Evolutionary conservation across 2,329 filamentous ascomycete species (phyloP).

Genomic region (Epichloe sibirici): DNA sequence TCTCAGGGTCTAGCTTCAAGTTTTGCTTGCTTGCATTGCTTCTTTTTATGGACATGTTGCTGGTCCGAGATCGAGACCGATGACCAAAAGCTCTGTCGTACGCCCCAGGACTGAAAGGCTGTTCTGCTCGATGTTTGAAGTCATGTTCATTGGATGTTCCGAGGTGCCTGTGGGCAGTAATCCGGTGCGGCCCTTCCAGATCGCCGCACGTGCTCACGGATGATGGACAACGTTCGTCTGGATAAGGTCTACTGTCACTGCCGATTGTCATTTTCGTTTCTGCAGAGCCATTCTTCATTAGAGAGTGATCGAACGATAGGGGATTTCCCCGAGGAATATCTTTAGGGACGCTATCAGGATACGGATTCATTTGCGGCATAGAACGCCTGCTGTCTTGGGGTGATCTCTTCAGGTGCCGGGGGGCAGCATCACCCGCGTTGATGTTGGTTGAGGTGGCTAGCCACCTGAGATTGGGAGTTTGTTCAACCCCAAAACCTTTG

Average conservation of each 20-base stretch:
- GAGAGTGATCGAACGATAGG: background rate
- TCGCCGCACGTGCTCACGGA: constrained; percentile 19
- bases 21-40: constrained; percentile 9
- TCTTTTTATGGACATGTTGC: constrained; percentile 22
- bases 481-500: background rate
- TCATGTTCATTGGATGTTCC: constrained; percentile 1
- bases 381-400: background rate
- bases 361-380: background rate
- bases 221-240: constrained; percentile 4
- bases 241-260: background rate
- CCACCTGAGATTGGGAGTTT: background rate
- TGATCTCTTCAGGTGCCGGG: background rate
- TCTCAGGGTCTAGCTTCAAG: constrained; percentile 9
- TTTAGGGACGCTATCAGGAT: background rate
- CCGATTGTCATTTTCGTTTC: background rate
- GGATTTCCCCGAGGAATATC: background rate
- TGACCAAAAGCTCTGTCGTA: background rate
- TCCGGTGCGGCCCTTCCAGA: constrained; percentile 16
- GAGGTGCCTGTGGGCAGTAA: constrained; percentile 9
- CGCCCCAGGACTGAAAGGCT: background rate
- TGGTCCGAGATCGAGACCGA: constrained; percentile 17
- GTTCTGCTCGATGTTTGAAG: background rate
- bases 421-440: background rate
- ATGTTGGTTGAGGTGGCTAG: background rate
- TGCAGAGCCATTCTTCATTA: background rate